phyloP scores from a whole-genome alignment of 257 asterid species.

The Primulina tabacum region DNA sequence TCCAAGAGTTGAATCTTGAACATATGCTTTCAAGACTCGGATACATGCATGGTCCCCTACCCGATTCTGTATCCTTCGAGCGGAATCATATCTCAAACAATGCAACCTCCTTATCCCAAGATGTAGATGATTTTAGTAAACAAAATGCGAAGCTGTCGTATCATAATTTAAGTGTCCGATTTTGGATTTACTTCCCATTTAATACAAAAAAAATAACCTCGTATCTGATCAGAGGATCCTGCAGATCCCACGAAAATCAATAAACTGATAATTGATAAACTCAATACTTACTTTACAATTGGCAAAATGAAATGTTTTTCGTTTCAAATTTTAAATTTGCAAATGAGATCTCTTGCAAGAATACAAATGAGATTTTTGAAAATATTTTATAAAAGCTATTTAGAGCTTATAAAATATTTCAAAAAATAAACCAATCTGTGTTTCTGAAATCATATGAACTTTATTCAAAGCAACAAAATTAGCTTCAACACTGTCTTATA shows the following conservation, averaged over 20 bases:
- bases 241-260: not conserved
- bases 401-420: too few relatives aligned
- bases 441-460: too few relatives aligned
- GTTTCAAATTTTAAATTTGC: too few relatives aligned
- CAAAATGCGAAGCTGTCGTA: slow-evolving; percentile 1
- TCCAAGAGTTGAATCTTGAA: not conserved
- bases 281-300: not conserved
- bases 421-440: too few relatives aligned
- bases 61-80: not conserved
- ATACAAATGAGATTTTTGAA: too few relatives aligned
- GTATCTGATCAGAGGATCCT: not conserved
- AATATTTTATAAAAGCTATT: too few relatives aligned
- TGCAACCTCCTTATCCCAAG: not conserved
- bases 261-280: too few relatives aligned
- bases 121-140: too few relatives aligned
- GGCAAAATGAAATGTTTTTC: not conserved
- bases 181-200: too few relatives aligned
- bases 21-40: not conserved
- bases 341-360: too few relatives aligned
- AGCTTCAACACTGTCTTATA: too few relatives aligned
- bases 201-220: not conserved
- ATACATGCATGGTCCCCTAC: not conserved
- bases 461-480: too few relatives aligned
- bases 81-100: not conserved
- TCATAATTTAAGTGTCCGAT: not conserved